Percentiles rank a stretch among this genome's conserved stretches.
These are phyloP conservation scores for Biscogniauxia marginata DNA, from an alignment of 2,329 filamentous ascomycete species.

Conservation along the genomic window DNA sequence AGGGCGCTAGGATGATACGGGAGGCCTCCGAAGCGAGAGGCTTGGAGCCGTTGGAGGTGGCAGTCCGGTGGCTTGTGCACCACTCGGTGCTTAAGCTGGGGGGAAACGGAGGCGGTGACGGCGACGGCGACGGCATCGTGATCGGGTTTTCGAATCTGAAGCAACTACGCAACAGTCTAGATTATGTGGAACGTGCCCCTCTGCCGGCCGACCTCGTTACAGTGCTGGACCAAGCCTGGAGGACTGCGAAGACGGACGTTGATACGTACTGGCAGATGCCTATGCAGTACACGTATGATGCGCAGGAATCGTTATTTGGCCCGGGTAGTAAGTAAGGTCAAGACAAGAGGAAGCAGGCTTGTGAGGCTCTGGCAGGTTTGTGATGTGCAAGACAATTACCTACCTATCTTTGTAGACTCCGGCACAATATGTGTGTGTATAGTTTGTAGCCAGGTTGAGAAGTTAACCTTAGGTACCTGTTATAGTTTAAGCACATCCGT, in stretches of 20 bases:
- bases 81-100: slow-evolving; percentile 58
- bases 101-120: slow-evolving; percentile 48
- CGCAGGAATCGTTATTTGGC: slow-evolving; percentile 57
- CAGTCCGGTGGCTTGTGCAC: slow-evolving; percentile 69
- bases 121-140: slow-evolving; percentile 53
- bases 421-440: too few relatives aligned
- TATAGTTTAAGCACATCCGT: too few relatives aligned
- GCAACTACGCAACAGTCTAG: slow-evolving; percentile 56
- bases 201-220: slow-evolving; percentile 71
- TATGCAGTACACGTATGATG: slow-evolving; percentile 64
- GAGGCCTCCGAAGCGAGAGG: slow-evolving; percentile 62
- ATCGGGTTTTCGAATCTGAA: slow-evolving; percentile 54
- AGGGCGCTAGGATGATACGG: slow-evolving; percentile 67
- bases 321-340: neutral
- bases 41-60: slow-evolving; percentile 67
- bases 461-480: too few relatives aligned
- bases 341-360: neutral
- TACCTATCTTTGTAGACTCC: too few relatives aligned
- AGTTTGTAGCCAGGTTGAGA: too few relatives aligned
- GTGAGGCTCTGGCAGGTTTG: too few relatives aligned
- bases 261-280: slow-evolving; percentile 54
- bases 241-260: slow-evolving; percentile 56
- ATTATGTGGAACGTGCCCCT: slow-evolving; percentile 62
- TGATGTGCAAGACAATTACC: too few relatives aligned
- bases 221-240: slow-evolving; percentile 74